Percentiles rank a stretch among this genome's conserved stretches.
Conservation (phyloP, 306 rosid species). For the Corylus americana region DNA sequence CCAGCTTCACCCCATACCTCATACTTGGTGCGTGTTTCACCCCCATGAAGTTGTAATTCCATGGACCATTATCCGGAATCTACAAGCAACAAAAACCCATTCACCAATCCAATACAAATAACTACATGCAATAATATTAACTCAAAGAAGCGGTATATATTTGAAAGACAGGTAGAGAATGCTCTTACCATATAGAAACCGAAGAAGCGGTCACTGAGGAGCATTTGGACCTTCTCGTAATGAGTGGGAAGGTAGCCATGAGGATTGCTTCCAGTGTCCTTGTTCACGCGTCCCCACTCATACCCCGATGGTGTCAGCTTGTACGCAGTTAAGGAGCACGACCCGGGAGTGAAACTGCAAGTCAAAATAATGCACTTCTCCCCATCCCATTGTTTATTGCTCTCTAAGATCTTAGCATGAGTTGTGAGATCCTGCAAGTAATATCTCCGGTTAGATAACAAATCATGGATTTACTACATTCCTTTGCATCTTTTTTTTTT, state of each 20-base stretch:
- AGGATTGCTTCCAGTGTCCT: conserved; percentile 96
- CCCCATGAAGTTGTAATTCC: conserved; percentile 99
- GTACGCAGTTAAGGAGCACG: conserved; percentile 94
- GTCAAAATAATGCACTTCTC: conserved; percentile 92
- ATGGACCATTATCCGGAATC: conserved; percentile 96
- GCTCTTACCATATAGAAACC: conserved; percentile 94
- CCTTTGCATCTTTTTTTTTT: neutral
- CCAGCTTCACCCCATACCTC: conserved; percentile 92
- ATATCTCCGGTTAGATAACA: conserved; percentile 19
- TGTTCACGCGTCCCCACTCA: conserved; percentile 97
- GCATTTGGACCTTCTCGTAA: conserved; percentile 99
- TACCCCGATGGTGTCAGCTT: conserved; percentile 96
- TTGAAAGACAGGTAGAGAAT: neutral
- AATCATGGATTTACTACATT: neutral
- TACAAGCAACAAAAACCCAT: conserved; percentile 29
- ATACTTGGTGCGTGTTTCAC: conserved; percentile 90
- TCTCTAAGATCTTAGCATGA: conserved; percentile 93
- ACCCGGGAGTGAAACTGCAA: conserved; percentile 99
- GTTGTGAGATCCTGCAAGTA: conserved; percentile 83
- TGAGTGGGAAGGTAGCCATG: conserved; percentile 98
- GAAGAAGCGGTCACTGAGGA: conserved; percentile 93
- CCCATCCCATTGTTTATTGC: conserved; percentile 98
- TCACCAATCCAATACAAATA: neutral
- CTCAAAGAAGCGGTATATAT: neutral
- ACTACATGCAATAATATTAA: too few relatives aligned